Evolutionary conservation across 2,329 filamentous ascomycete species (phyloP), one percentile per base, ranked within the genome.

Genomic region (Aspergillus terreus): DNA sequence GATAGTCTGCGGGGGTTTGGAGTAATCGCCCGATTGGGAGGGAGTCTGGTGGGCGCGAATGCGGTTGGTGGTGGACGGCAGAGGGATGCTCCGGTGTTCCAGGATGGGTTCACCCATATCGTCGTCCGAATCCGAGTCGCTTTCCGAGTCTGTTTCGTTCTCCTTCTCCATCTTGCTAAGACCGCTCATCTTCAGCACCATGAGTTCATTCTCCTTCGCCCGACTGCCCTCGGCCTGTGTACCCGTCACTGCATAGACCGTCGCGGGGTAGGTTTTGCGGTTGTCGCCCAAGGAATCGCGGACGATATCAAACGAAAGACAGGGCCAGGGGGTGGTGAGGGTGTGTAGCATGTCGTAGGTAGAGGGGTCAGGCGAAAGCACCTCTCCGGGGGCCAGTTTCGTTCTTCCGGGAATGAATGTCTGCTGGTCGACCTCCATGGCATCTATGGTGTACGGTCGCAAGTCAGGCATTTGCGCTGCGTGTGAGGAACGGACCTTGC

Each of bases 291-390:
- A 82, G 47, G 80, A 79, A 74, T 99, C 94, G 63, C 82, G 86
- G 56, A 99, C 74, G 54, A 99, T 87, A 69, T 97, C 94, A 73
- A 96, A 96, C 2, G 92, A 97, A 14, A 99, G 82, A 70, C 94
- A 99, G 3, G 94, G 94, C 94, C 94, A 99, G 1, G 91, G 91
- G 6, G 92, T 92, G 71, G 88, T 94, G 58, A 99, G 82, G 55
- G 85, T 90, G 78, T 99, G 94, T 53, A 99, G 84, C 91, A 99
- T 95, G 70, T 96, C 88, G 77, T 99, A 99, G 5, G 92, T 92
- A n/a, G 88, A 90, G 53, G 89, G 80, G 73, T 99, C 94, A 12
- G 94, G 92, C 3, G 91, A 85, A 51, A 99, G 82, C 4, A 90
- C 92, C 78, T 97, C 91, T 63, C 91, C 92, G 11, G 90, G 86